phyloP scores from a whole-genome alignment of 2,329 filamentous ascomycete genomes.

The Fusarium mexicanum region DNA sequence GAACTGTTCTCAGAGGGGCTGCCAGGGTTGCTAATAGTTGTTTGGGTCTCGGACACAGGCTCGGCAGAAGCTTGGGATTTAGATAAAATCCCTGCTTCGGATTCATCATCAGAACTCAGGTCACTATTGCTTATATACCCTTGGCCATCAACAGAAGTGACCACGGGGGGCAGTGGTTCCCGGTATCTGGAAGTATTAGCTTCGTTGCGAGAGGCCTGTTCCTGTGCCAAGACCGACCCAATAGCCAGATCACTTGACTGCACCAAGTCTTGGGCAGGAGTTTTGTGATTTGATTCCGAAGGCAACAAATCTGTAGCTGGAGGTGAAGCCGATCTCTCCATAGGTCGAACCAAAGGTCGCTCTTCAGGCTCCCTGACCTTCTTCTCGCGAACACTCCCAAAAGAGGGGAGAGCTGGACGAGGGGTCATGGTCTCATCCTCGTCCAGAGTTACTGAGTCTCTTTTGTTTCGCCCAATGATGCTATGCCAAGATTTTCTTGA shows the following conservation, averaged over 20 bases:
- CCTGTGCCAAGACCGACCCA: conserved; percentile 64
- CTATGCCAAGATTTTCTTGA: conserved; percentile 61
- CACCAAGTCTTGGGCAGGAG: conserved; percentile 47
- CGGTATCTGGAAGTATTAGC: conserved; percentile 67
- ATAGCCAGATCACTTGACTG: conserved; percentile 69
- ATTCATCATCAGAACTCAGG: conserved; percentile 48
- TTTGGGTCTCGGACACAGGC: neutral
- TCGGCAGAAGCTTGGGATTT: neutral
- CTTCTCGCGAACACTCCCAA: conserved; percentile 77
- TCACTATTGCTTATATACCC: conserved; percentile 70
- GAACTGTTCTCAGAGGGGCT: neutral
- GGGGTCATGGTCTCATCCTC: conserved; percentile 78
- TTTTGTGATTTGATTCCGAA: conserved; percentile 43
- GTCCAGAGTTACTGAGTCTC: conserved; percentile 58
- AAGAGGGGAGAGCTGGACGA: conserved; percentile 76
- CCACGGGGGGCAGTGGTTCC: conserved; percentile 75
- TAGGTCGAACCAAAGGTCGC: conserved; percentile 66
- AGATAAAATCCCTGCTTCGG: conserved; percentile 2
- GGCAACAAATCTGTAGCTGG: conserved; percentile 6
- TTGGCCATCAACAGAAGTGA: conserved; percentile 73
- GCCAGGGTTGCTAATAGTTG: neutral
- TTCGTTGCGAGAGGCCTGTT: conserved; percentile 61
- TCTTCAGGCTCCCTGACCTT: conserved; percentile 64
- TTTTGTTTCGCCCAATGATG: conserved; percentile 58
- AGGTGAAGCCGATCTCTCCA: conserved; percentile 49